A percentile compares a stretch with the other conserved stretches of the same genome.
These are phyloP conservation scores for Exophiala sideris DNA, from an alignment of 2,329 filamentous ascomycete species.

Conservation along the genomic window DNA sequence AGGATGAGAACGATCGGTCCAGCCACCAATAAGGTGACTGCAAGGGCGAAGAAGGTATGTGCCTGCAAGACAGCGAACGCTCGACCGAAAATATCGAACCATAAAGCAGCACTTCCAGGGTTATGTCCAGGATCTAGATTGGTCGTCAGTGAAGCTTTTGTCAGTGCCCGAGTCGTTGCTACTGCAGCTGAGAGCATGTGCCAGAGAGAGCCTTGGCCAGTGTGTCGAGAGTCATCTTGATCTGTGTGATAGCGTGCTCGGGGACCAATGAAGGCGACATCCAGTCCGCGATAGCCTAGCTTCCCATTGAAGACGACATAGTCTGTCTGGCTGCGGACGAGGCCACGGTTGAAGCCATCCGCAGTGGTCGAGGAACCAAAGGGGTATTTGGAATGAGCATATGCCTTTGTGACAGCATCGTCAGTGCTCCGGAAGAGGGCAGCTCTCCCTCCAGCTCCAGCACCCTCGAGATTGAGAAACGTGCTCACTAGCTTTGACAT, in stretches of 20 bases:
- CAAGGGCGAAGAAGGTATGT: conserved; percentile 82
- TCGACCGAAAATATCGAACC: conserved; percentile 88
- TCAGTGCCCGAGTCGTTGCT: conserved; percentile 68
- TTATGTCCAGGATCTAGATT: conserved; percentile 15
- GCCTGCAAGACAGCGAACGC: conserved; percentile 75
- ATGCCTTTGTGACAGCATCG: conserved; percentile 76
- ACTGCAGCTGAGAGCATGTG: conserved; percentile 90
- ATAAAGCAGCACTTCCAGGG: conserved; percentile 60
- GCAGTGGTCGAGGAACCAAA: conserved; percentile 79
- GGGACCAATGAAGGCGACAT: conserved; percentile 87
- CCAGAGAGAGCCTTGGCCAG: conserved; percentile 67
- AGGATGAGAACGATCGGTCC: conserved; percentile 70
- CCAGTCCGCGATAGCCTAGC: conserved; percentile 79
- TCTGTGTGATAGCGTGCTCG: conserved; percentile 86
- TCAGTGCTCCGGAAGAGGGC: conserved; percentile 86
- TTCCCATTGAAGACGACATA: conserved; percentile 77
- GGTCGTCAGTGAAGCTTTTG: conserved; percentile 54
- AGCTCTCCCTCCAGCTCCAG: conserved; percentile 84
- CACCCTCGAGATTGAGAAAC: conserved; percentile 92
- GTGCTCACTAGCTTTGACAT: conserved; percentile 76
- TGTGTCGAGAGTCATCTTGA: conserved; percentile 79
- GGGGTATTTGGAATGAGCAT: conserved; percentile 67
- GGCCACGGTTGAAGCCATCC: conserved; percentile 76
- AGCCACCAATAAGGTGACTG: conserved; percentile 75
- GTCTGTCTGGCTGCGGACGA: conserved; percentile 84